Percentiles rank a stretch among this genome's conserved stretches.
Conservation (phyloP, 2,329 filamentous ascomycete genomes). For the Aspergillus fumigatiaffinis region DNA sequence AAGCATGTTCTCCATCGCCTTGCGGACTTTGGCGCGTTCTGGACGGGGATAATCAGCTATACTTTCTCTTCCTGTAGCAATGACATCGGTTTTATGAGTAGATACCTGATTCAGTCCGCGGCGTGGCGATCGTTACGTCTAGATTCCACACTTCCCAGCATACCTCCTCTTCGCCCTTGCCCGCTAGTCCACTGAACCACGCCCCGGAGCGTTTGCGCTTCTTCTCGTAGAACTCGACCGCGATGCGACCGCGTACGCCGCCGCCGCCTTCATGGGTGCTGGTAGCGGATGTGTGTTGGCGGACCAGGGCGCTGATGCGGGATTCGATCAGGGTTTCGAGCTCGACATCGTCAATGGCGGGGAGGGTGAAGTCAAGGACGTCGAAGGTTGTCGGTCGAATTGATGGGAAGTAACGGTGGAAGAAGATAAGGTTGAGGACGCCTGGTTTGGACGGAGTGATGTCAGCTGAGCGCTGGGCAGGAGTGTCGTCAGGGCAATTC, state of each 20-base stretch:
- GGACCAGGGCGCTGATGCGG: slow-evolving; percentile 72
- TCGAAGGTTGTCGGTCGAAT: slow-evolving; percentile 79
- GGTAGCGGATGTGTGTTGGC: slow-evolving; percentile 65
- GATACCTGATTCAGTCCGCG: slow-evolving; percentile 78
- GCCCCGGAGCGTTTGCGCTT: slow-evolving; percentile 74
- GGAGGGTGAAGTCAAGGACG: slow-evolving; percentile 83
- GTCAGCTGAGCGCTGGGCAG: background rate
- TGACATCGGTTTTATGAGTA: background rate
- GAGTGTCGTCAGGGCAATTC: background rate
- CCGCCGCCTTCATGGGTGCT: slow-evolving; percentile 46
- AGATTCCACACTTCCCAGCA: slow-evolving; percentile 97
- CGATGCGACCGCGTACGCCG: slow-evolving; percentile 71
- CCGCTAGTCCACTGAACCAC: slow-evolving; percentile 53
- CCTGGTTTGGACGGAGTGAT: slow-evolving; percentile 48
- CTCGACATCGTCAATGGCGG: slow-evolving; percentile 83
- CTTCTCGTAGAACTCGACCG: slow-evolving; percentile 93
- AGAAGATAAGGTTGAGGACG: slow-evolving; percentile 96
- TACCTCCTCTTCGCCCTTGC: slow-evolving; percentile 79
- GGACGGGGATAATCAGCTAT: background rate
- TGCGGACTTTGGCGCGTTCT: slow-evolving; percentile 85
- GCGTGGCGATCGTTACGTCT: slow-evolving; percentile 87
- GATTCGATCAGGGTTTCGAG: slow-evolving; percentile 92
- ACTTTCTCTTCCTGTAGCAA: background rate
- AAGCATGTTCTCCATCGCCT: slow-evolving; percentile 85
- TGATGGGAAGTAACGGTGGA: slow-evolving; percentile 93